Percentiles rank a stretch among this genome's conserved stretches.
phyloP scores from a whole-genome alignment of 345 rosid genomes.

The Adansonia digitata region DNA sequence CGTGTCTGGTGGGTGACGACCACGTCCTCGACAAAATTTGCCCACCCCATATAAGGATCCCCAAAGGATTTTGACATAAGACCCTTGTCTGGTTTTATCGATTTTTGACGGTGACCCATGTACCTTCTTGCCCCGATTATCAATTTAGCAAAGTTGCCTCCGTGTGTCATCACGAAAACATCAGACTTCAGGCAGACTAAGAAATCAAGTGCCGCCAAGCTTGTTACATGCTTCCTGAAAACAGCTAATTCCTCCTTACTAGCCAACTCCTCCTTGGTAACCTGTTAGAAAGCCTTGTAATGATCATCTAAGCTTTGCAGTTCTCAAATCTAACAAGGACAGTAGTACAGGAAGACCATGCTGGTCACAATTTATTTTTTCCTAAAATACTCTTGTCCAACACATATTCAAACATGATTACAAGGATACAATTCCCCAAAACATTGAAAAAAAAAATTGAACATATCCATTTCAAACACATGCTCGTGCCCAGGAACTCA shows the following conservation, averaged over 20 bases:
- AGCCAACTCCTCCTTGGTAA: constrained; percentile 96
- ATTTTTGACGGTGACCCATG: constrained; percentile 92
- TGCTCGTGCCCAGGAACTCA: too few relatives aligned
- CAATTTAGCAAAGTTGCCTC: constrained; percentile 98
- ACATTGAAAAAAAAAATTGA: too few relatives aligned
- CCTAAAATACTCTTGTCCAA: too few relatives aligned
- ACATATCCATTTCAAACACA: too few relatives aligned
- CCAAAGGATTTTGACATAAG: constrained; percentile 98
- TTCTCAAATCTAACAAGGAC: neutral
- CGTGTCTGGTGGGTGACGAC: constrained; percentile 90
- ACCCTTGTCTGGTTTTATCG: constrained; percentile 98
- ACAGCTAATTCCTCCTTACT: constrained; percentile 64
- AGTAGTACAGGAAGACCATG: neutral
- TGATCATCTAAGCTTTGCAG: constrained; percentile 2
- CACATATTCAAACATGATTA: too few relatives aligned
- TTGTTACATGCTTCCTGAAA: constrained; percentile 95
- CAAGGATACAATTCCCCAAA: too few relatives aligned
- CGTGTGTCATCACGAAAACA: constrained; percentile 99
- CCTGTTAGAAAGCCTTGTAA: constrained; percentile 40
- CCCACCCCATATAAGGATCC: constrained; percentile 99
- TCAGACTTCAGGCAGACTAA: constrained; percentile 95
- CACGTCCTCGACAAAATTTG: constrained; percentile 95
- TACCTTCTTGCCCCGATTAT: constrained; percentile 95
- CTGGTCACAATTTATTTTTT: neutral
- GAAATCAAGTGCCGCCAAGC: constrained; percentile 97